phyloP scores from a whole-genome alignment of 2,329 filamentous ascomycete genomes.

The Colletotrichum melonis region DNA sequence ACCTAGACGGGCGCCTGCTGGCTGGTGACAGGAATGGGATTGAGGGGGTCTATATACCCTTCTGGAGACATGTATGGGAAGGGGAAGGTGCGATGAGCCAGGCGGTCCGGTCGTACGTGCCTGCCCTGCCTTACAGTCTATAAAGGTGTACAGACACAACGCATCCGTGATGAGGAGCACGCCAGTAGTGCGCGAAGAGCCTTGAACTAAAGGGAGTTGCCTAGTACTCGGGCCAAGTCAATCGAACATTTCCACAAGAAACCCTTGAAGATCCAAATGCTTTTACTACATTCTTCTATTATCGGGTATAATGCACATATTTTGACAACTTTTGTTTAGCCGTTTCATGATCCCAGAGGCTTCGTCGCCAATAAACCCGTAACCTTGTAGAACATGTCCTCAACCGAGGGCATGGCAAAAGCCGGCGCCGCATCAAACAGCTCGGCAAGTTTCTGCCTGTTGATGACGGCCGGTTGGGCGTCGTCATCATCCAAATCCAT shows the following conservation, averaged over 20 bases:
- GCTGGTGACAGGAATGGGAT: too few relatives aligned
- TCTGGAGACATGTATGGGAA: too few relatives aligned
- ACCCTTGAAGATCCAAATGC: neutral
- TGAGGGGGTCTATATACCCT: too few relatives aligned
- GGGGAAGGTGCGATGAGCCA: too few relatives aligned
- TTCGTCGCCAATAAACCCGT: constrained; percentile 72
- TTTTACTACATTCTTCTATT: constrained; percentile 29
- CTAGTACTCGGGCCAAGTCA: neutral
- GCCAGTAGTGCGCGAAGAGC: too few relatives aligned
- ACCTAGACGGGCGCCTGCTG: too few relatives aligned
- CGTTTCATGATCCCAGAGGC: constrained; percentile 49
- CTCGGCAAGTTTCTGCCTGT: constrained; percentile 74
- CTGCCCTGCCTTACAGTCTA: too few relatives aligned
- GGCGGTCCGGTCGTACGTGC: too few relatives aligned
- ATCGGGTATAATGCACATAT: constrained; percentile 35
- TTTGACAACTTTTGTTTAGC: constrained; percentile 22
- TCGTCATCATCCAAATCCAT: constrained; percentile 60
- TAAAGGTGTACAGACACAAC: too few relatives aligned
- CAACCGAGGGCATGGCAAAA: constrained; percentile 77
- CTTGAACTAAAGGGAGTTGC: neutral
- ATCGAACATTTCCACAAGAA: neutral
- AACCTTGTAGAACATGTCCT: constrained; percentile 82
- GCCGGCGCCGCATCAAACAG: constrained; percentile 78
- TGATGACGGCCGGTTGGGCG: constrained; percentile 69
- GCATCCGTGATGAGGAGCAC: too few relatives aligned